Conservation (phyloP, 371 early-diverging fungal species). For the Mortierella sp. region DNA sequence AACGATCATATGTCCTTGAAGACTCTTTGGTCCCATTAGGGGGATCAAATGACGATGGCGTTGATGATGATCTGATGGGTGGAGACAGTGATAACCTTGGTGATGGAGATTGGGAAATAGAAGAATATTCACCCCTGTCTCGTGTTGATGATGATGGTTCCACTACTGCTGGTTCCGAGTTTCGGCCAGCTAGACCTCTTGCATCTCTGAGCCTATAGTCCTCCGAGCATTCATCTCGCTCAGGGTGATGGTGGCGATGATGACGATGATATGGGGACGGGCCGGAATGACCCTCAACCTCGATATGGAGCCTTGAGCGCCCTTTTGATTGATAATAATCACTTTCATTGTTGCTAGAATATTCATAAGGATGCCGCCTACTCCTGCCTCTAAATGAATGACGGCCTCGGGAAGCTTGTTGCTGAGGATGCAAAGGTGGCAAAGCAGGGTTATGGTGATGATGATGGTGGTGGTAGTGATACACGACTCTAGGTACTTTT, state of each 20-base stretch:
- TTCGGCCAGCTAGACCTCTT: neutral
- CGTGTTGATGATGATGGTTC: neutral
- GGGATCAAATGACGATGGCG: neutral
- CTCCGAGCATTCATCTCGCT: neutral
- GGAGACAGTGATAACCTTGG: constrained; percentile 1
- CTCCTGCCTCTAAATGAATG: neutral
- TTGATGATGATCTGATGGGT: neutral
- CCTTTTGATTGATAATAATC: neutral
- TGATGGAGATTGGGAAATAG: constrained; percentile 13
- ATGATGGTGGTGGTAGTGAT: constrained; percentile 46
- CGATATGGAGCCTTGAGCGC: constrained; percentile 4
- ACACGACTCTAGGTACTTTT: neutral
- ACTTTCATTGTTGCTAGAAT: neutral
- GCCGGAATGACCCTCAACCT: neutral
- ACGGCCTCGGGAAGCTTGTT: constrained; percentile 25
- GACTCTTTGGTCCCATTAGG: neutral
- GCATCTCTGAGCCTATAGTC: neutral
- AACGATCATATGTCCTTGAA: neutral
- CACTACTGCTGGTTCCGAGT: neutral
- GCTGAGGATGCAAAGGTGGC: constrained; percentile 44
- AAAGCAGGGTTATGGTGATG: constrained; percentile 30
- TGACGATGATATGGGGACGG: neutral
- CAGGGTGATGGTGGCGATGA: constrained; percentile 5
- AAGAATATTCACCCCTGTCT: neutral
- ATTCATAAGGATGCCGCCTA: constrained; percentile 27